Evolutionary conservation across 1,284 basidiomycete genomes (phyloP).

Genomic region (Rhodotorula sp.): DNA sequence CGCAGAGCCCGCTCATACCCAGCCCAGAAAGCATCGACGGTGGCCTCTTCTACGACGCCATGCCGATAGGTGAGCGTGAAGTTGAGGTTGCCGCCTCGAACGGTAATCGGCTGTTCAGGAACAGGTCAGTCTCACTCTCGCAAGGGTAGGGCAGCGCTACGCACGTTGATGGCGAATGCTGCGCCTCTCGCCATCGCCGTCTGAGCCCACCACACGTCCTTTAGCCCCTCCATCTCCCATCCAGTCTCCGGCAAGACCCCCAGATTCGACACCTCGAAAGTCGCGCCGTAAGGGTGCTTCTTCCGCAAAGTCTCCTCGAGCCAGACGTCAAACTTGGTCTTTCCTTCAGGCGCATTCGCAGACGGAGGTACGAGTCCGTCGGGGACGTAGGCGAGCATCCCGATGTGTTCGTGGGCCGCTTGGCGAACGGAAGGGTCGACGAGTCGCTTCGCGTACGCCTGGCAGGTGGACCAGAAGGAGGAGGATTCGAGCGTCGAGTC

Average conservation of each 20-base stretch:
- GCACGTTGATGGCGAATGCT: slow-evolving; percentile 19
- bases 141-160: background rate
- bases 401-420: background rate
- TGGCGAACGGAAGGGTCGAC: background rate
- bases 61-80: slow-evolving; percentile 12
- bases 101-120: slow-evolving; percentile 9
- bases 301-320: background rate
- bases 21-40: slow-evolving; percentile 1
- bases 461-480: slow-evolving; percentile 5
- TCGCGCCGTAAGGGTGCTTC: background rate
- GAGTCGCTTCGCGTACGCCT: background rate
- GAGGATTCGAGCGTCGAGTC: background rate
- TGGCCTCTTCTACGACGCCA: background rate
- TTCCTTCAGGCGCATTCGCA: too few relatives aligned
- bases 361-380: background rate
- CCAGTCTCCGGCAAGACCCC: slow-evolving; percentile 11
- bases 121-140: background rate
- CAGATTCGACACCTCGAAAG: slow-evolving; percentile 24
- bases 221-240: slow-evolving; percentile 13
- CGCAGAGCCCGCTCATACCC: slow-evolving; percentile 1
- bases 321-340: slow-evolving; percentile 13
- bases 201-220: slow-evolving; percentile 21
- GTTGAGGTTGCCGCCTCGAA: slow-evolving; percentile 7
- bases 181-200: slow-evolving; percentile 2
- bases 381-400: slow-evolving; percentile 11